Percentiles rank a stretch among this genome's conserved stretches.
Evolutionary conservation across 495 filamentous ascomycete genomes (phyloP).

Genomic region (Physcia stellaris): DNA sequence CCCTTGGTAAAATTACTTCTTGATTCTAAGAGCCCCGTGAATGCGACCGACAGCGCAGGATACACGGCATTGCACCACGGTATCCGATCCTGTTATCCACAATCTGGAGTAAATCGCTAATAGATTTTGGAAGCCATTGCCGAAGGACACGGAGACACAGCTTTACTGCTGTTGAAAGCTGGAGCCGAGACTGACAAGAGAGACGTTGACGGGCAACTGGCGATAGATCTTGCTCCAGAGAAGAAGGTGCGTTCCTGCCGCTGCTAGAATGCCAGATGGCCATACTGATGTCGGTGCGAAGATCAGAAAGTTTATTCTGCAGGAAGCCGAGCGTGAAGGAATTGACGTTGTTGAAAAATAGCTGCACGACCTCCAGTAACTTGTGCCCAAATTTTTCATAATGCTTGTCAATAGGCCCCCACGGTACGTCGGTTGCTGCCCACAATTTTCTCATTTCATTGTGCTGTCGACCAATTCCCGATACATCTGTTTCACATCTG

Average conservation of each 20-base stretch:
- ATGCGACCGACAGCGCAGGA: slow-evolving; percentile 73
- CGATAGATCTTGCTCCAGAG: slow-evolving; percentile 79
- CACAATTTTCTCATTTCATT: slow-evolving; percentile 48
- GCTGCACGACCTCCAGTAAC: neutral
- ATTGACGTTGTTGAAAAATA: slow-evolving; percentile 41
- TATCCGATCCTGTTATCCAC: neutral
- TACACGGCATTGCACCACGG: slow-evolving; percentile 85
- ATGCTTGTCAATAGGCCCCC: neutral
- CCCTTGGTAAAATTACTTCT: slow-evolving; percentile 75
- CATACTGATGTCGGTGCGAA: slow-evolving; percentile 15
- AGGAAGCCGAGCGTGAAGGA: slow-evolving; percentile 72
- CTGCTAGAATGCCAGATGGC: too few species aligned
- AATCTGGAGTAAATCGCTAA: neutral
- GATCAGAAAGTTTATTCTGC: slow-evolving; percentile 65
- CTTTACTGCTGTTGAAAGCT: slow-evolving; percentile 64
- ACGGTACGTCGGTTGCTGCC: neutral
- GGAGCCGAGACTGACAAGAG: slow-evolving; percentile 74
- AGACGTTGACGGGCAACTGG: slow-evolving; percentile 55
- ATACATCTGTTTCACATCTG: slow-evolving; percentile 90
- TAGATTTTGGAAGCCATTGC: slow-evolving; percentile 47
- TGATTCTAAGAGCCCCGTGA: slow-evolving; percentile 61
- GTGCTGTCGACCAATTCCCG: slow-evolving; percentile 80
- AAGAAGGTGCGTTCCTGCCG: slow-evolving; percentile 52
- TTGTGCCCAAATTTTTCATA: neutral
- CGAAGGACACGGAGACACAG: slow-evolving; percentile 87